Evolutionary conservation across 176 grass and related monocot genomes (phyloP).

Genomic region (Zoysia pacifica): DNA sequence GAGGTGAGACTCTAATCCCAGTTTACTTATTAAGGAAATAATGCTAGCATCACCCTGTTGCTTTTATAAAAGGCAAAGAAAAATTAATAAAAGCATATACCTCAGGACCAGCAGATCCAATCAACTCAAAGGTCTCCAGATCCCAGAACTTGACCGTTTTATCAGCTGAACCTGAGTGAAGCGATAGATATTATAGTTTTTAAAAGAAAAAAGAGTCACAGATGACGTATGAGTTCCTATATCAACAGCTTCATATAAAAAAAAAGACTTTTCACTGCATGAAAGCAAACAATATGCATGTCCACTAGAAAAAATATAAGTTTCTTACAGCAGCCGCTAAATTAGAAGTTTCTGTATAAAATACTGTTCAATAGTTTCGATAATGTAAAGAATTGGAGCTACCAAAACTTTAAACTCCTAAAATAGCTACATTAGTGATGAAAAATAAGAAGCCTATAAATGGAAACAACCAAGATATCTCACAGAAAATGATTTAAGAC

Average conservation of each 20-base stretch:
- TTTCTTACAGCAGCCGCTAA: conserved; percentile 22
- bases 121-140: conserved; percentile 96
- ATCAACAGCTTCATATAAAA: not conserved
- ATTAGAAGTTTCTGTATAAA: conserved; percentile 10
- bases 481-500: not conserved
- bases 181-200: conserved; percentile 24
- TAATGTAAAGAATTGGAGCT: not conserved
- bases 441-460: not conserved
- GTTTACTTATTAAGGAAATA: conserved; percentile 3
- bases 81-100: conserved; percentile 45
- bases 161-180: conserved; percentile 81
- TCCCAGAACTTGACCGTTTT: conserved; percentile 99
- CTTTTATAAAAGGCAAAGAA: conserved; percentile 15
- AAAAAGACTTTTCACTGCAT: not conserved
- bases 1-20: not conserved
- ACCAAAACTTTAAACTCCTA: conserved; percentile 7
- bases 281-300: conserved; percentile 5
- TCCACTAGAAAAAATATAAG: not conserved
- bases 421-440: not conserved
- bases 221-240: conserved; percentile 8
- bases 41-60: not conserved
- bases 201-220: conserved; percentile 16
- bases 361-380: conserved; percentile 17
- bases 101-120: conserved; percentile 92
- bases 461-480: conserved; percentile 14